phyloP scores from a whole-genome alignment of 1,284 basidiomycete genomes.

The Puccinia coronata region DNA sequence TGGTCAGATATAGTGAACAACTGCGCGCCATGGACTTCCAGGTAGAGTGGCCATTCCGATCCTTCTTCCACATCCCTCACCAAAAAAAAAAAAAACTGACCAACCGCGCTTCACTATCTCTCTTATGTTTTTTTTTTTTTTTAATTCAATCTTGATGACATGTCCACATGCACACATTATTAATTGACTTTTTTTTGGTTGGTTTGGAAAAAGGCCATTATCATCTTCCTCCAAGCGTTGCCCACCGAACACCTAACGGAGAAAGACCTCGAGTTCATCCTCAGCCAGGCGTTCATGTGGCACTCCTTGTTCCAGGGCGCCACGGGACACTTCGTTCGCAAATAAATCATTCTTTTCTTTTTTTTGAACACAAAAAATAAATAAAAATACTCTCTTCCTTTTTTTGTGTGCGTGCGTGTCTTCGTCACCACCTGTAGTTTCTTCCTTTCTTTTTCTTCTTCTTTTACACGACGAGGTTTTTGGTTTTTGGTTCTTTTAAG shows the following conservation, averaged over 20 bases:
- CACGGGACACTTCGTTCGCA: slow-evolving; percentile 38
- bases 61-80: not conserved
- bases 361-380: not conserved
- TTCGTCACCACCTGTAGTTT: no score
- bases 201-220: slow-evolving; percentile 72
- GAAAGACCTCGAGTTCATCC: slow-evolving; percentile 88
- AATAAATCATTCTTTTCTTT: slow-evolving; percentile 3
- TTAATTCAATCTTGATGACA: no score
- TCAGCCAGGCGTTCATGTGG: slow-evolving; percentile 88
- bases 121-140: no score
- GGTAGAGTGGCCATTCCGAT: no score
- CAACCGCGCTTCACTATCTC: no score
- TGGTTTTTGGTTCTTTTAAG: no score
- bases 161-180: no score
- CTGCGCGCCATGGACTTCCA: slow-evolving; percentile 94
- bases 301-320: slow-evolving; percentile 45
- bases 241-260: slow-evolving; percentile 95
- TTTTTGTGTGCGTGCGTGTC: no score
- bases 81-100: slow-evolving; percentile 40
- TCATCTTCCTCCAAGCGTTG: slow-evolving; percentile 96
- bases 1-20: slow-evolving; percentile 86
- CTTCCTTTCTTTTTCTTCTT: no score
- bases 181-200: not conserved
- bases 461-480: no score
- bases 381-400: not conserved